phyloP scores from a whole-genome alignment of 306 rosid species.

The Gillenia trifoliata region DNA sequence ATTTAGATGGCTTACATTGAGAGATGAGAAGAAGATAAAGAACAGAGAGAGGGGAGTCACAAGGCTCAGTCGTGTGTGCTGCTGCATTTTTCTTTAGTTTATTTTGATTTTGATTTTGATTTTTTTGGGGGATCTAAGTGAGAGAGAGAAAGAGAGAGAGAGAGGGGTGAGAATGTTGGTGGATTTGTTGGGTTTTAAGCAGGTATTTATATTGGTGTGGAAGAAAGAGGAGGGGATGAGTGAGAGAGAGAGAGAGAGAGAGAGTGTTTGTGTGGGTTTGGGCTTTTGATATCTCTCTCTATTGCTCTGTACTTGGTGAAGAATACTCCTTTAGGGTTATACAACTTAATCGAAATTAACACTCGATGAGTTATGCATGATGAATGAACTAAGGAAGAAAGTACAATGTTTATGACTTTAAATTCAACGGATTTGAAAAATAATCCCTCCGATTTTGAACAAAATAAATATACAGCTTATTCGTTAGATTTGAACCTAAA shows the following conservation, averaged over 20 bases:
- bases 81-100: background rate
- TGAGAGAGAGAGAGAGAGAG: background rate
- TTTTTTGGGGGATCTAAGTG: background rate
- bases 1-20: constrained; percentile 56
- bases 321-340: background rate
- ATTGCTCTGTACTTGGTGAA: background rate
- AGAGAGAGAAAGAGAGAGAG: background rate
- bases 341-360: background rate
- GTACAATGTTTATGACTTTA: too few species aligned
- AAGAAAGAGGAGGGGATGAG: constrained; percentile 9
- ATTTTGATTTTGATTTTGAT: constrained; percentile 1
- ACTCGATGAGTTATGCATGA: background rate
- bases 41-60: constrained; percentile 33
- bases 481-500: too few species aligned
- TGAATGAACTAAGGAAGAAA: background rate
- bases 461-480: too few species aligned
- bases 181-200: constrained; percentile 41
- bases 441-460: too few species aligned
- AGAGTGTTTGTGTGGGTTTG: background rate
- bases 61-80: constrained; percentile 34
- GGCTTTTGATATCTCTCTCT: constrained; percentile 2
- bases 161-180: constrained; percentile 51
- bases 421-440: too few species aligned
- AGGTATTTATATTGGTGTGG: constrained; percentile 49
- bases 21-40: constrained; percentile 50